Percentiles rank a stretch among this genome's conserved stretches.
Evolutionary conservation across 371 early-diverging fungal genomes (phyloP).

Genomic region (Fennellomyces sp.): DNA sequence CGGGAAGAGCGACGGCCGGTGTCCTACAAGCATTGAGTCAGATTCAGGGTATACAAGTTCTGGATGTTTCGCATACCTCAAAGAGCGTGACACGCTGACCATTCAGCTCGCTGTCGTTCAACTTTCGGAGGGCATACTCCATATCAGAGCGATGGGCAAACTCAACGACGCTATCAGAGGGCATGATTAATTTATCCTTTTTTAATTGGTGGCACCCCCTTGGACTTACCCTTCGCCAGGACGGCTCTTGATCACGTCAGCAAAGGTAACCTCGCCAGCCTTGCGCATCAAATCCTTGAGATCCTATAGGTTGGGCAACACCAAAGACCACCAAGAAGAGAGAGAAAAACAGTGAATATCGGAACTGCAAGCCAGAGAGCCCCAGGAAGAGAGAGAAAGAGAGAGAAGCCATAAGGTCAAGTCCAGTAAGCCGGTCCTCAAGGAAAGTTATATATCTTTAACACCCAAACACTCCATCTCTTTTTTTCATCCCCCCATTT

Average conservation of each 20-base stretch:
- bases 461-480: no score
- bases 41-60: neutral
- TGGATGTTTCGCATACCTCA: conserved; percentile 76
- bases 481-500: no score
- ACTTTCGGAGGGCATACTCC: conserved; percentile 83
- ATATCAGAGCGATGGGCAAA: conserved; percentile 82
- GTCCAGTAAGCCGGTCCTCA: neutral
- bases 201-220: neutral
- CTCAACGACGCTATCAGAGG: conserved; percentile 86
- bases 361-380: no score
- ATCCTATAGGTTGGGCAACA: conserved; percentile 66
- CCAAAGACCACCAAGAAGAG: neutral
- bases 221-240: conserved; percentile 83
- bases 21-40: conserved; percentile 24
- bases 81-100: conserved; percentile 79
- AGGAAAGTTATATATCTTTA: neutral
- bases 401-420: conserved; percentile 11
- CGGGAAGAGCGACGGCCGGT: conserved; percentile 37
- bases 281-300: conserved; percentile 96
- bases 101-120: conserved; percentile 86
- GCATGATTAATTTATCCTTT: no score
- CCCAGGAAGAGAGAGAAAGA: conserved; percentile 17
- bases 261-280: conserved; percentile 94
- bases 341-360: neutral
- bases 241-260: conserved; percentile 82